Conservation (phyloP, 305 asterid genomes). For the Solanum aculeatissimum region DNA sequence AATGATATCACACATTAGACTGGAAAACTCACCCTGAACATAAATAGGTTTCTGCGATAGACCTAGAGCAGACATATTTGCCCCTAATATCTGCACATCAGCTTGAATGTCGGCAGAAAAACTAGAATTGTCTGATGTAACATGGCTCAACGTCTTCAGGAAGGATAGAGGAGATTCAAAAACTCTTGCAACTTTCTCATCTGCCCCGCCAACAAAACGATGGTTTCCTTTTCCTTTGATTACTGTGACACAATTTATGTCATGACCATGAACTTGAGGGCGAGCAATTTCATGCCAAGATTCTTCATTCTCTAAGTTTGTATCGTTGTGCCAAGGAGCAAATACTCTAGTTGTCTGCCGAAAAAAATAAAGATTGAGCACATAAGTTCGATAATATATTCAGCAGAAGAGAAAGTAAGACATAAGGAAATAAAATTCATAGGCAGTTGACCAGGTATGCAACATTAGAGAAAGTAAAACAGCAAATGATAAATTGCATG, state of each 20-base stretch:
- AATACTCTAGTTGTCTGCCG: slow-evolving; percentile 75
- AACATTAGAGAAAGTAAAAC: background rate
- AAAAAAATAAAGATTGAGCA: slow-evolving; percentile 10
- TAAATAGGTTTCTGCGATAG: slow-evolving; percentile 95
- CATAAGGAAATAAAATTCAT: background rate
- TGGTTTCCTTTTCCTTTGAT: slow-evolving; percentile 82
- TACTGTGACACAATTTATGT: slow-evolving; percentile 73
- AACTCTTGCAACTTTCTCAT: slow-evolving; percentile 92
- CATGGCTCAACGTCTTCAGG: slow-evolving; percentile 67
- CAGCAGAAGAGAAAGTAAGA: background rate
- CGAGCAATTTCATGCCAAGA: slow-evolving; percentile 97
- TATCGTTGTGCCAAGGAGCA: slow-evolving; percentile 53
- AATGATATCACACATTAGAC: background rate
- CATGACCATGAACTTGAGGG: slow-evolving; percentile 98
- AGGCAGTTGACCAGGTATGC: background rate
- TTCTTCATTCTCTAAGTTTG: slow-evolving; percentile 30
- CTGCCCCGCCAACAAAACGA: slow-evolving; percentile 84
- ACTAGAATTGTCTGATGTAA: slow-evolving; percentile 24
- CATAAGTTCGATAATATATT: background rate
- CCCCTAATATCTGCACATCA: slow-evolving; percentile 76
- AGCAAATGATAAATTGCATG: background rate
- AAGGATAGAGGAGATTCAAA: slow-evolving; percentile 94
- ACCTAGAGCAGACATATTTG: slow-evolving; percentile 97
- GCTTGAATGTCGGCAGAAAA: slow-evolving; percentile 45
- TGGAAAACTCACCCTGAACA: slow-evolving; percentile 46